Conservation (phyloP, 2,329 filamentous ascomycete species). For the Biscogniauxia sp. region DNA sequence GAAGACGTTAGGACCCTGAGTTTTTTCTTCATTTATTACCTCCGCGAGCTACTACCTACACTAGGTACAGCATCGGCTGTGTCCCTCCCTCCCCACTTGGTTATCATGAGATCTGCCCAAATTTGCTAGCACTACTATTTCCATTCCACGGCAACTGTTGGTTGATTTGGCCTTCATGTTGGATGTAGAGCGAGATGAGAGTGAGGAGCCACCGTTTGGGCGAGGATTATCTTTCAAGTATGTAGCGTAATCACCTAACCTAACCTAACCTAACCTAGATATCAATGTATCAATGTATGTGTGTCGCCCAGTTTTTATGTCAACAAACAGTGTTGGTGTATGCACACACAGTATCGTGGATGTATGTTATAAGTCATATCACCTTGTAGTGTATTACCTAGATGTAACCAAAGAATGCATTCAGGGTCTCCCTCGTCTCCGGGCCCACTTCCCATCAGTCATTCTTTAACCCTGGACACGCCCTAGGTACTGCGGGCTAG, state of each 20-base stretch:
- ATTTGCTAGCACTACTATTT: background rate
- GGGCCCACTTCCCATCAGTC: background rate
- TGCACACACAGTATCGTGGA: no score
- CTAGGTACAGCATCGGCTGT: no score
- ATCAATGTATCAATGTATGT: no score
- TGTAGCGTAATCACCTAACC: background rate
- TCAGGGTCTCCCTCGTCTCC: background rate
- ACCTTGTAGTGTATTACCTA: no score
- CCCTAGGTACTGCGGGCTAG: background rate
- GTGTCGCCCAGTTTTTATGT: background rate
- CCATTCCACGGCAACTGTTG: background rate
- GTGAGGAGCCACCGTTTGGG: background rate
- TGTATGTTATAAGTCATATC: background rate
- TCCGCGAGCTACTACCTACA: no score
- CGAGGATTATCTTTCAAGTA: no score
- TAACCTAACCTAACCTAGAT: no score
- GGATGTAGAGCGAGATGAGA: background rate
- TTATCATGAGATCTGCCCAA: background rate
- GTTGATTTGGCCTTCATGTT: background rate
- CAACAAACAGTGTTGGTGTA: no score
- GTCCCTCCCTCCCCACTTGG: background rate
- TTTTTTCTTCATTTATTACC: no score
- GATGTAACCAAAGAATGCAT: background rate
- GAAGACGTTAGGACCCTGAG: background rate
- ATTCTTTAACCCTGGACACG: background rate